Percentiles rank a stretch among this genome's conserved stretches.
These are phyloP conservation scores for Ulota crispa DNA, from an alignment of 225 moss, liverwort and hornwort genomes.

Conservation along the genomic window DNA sequence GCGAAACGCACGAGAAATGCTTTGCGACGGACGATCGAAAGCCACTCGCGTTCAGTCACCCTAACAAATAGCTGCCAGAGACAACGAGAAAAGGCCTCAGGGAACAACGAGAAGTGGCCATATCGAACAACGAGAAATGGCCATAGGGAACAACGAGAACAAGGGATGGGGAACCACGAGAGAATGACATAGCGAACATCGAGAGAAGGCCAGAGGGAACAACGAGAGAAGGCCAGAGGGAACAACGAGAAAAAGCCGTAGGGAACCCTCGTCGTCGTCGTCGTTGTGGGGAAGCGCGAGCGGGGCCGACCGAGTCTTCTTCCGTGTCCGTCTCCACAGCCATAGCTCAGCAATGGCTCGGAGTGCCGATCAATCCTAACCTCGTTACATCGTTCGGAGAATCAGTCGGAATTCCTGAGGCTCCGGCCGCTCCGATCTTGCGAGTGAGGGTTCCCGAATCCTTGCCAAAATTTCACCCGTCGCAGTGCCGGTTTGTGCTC, in stretches of 20 bases:
- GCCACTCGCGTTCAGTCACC: no score
- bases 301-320: constrained; percentile 12
- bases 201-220: background rate
- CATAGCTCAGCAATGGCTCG: constrained; percentile 22
- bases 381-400: background rate
- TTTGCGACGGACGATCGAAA: background rate
- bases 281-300: background rate
- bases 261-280: background rate
- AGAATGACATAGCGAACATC: background rate
- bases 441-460: background rate
- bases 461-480: background rate
- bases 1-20: background rate
- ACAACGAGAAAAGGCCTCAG: rapidly evolving
- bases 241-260: background rate
- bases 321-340: background rate
- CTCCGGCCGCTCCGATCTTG: background rate
- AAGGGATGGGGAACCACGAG: background rate
- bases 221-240: background rate
- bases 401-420: constrained; percentile 6
- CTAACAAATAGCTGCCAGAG: background rate
- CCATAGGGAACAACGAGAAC: background rate
- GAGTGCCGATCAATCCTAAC: constrained; percentile 18
- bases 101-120: background rate
- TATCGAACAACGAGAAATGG: background rate
- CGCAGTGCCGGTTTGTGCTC: background rate